These are phyloP conservation scores for Coemansia sp. DNA, from an alignment of 192 early-diverging fungal species.

Conservation along the genomic window DNA sequence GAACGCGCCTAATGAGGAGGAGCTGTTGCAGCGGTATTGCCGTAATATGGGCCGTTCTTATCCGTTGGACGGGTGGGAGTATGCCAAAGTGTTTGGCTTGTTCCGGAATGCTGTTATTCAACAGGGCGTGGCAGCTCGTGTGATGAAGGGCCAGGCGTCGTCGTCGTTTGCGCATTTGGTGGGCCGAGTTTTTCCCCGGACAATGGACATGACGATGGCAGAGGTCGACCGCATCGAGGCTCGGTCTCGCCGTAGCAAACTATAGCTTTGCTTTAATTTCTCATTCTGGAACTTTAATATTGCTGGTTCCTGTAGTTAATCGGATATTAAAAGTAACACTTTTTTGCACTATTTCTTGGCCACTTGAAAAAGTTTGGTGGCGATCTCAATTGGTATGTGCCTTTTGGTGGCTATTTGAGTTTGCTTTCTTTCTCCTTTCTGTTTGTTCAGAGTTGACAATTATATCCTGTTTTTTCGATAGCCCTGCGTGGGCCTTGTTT, in stretches of 20 bases:
- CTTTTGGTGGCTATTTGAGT: neutral
- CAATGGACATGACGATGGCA: conserved; percentile 57
- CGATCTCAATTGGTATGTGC: no score
- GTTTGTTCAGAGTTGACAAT: neutral
- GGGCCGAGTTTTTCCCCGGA: conserved; percentile 37
- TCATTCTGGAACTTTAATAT: no score
- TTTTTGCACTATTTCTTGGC: no score
- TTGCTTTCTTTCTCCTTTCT: conserved; percentile 10
- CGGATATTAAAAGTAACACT: no score
- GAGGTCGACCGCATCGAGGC: conserved; percentile 55
- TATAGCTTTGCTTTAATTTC: conserved; percentile 10
- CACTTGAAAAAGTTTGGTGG: neutral
- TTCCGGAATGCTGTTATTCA: conserved; percentile 82
- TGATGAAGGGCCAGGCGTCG: conserved; percentile 83
- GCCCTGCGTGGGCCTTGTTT: neutral
- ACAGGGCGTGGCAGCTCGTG: conserved; percentile 89
- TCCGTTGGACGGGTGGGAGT: conserved; percentile 78
- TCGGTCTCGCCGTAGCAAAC: conserved; percentile 28
- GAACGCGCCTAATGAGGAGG: conserved; percentile 64
- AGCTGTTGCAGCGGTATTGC: conserved; percentile 77
- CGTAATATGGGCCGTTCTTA: conserved; percentile 57
- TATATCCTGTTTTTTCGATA: neutral
- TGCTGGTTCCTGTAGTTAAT: no score
- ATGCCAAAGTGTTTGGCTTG: conserved; percentile 82
- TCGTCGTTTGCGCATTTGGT: conserved; percentile 61